Conservation (phyloP, 441 rosid species). For the Corymbia citriodora region DNA sequence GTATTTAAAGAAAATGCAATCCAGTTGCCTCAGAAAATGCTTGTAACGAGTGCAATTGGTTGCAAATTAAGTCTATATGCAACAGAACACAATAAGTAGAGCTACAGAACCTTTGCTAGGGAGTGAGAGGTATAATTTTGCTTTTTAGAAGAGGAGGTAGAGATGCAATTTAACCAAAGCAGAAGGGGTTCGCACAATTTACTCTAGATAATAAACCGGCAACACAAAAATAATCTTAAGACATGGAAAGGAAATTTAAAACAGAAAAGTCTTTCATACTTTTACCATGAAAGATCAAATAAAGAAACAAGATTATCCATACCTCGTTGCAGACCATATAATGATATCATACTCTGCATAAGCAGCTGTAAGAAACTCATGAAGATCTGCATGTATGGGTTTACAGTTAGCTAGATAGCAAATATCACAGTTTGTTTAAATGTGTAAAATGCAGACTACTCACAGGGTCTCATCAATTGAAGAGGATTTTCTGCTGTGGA, state of each 20-base stretch:
- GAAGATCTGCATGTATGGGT: conserved; percentile 61
- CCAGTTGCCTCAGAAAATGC: not conserved
- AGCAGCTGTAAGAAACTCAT: conserved; percentile 91
- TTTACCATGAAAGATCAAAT: not conserved
- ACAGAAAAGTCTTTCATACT: not conserved
- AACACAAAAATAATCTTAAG: not conserved
- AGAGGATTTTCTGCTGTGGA: conserved; percentile 89
- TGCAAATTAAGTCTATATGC: not conserved
- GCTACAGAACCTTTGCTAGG: not conserved
- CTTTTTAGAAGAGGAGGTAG: not conserved
- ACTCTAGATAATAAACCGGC: not conserved
- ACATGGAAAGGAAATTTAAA: not conserved
- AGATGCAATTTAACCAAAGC: not conserved
- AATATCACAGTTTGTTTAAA: not conserved
- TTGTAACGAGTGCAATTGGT: not conserved
- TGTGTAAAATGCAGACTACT: conserved; percentile 9
- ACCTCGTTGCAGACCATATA: conserved; percentile 99
- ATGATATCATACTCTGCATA: conserved; percentile 90
- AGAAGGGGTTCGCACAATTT: not conserved
- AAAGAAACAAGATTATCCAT: not conserved
- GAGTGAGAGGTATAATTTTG: not conserved
- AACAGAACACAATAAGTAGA: not conserved
- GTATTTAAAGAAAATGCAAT: not conserved
- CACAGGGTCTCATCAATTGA: conserved; percentile 87
- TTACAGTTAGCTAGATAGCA: not conserved